phyloP scores from a whole-genome alignment of 805 yeast genomes.

The Myxozyma kluyveri region DNA sequence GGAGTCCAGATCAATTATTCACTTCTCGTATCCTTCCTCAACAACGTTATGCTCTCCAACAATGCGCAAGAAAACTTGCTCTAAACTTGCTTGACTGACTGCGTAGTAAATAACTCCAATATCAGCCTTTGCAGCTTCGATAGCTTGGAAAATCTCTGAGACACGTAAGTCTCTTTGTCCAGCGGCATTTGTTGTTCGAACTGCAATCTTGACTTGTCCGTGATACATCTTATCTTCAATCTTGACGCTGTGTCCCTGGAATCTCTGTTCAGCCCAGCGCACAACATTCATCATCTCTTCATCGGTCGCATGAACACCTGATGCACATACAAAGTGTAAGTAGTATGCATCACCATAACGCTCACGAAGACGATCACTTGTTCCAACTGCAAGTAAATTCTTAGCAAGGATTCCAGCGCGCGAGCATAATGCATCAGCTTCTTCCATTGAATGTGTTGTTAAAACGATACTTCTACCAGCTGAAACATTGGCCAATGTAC shows the following conservation, averaged over 20 bases:
- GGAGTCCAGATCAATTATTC: background rate
- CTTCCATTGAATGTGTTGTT: slow-evolving; percentile 43
- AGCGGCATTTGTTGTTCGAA: slow-evolving; percentile 30
- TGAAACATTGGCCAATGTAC: slow-evolving; percentile 36
- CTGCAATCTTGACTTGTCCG: slow-evolving; percentile 37
- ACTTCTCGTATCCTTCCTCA: slow-evolving; percentile 33
- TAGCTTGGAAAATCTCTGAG: slow-evolving; percentile 30
- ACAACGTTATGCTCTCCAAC: slow-evolving; percentile 35
- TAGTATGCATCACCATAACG: slow-evolving; percentile 36
- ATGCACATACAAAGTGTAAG: slow-evolving; percentile 35
- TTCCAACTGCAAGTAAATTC: slow-evolving; percentile 38
- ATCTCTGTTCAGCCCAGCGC: slow-evolving; percentile 29
- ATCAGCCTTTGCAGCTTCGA: slow-evolving; percentile 22
- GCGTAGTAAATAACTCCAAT: slow-evolving; percentile 36
- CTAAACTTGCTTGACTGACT: slow-evolving; percentile 37
- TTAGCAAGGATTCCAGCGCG: slow-evolving; percentile 40
- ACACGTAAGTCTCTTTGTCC: slow-evolving; percentile 29
- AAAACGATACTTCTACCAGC: slow-evolving; percentile 38
- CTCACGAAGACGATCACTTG: slow-evolving; percentile 34
- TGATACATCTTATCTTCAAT: slow-evolving; percentile 37
- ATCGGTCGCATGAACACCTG: slow-evolving; percentile 34
- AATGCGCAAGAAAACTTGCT: slow-evolving; percentile 38
- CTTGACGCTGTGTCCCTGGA: slow-evolving; percentile 32
- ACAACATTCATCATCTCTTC: slow-evolving; percentile 34
- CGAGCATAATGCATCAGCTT: slow-evolving; percentile 40